Evolutionary conservation across 176 grass and related monocot species (phyloP).

Genomic region (Bonia amplexicaulis): DNA sequence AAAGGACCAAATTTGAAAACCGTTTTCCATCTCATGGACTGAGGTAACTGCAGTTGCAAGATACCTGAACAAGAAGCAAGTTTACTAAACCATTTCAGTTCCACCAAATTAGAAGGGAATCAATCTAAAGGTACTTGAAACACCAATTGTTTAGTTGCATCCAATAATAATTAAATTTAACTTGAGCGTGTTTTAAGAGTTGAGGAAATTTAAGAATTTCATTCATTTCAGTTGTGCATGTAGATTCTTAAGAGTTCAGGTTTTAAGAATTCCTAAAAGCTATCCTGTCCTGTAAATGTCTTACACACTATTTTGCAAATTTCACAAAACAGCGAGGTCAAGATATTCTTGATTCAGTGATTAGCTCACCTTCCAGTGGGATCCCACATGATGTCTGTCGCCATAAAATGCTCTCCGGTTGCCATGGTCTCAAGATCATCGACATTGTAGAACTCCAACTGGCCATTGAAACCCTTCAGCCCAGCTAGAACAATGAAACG

Average conservation of each 20-base stretch:
- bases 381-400: constrained; percentile 89
- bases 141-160: not conserved
- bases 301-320: not conserved
- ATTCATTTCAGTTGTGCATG: not conserved
- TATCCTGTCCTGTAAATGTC: not conserved
- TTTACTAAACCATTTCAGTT: not conserved
- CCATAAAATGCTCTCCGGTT: constrained; percentile 96
- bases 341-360: not conserved
- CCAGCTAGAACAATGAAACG: constrained; percentile 82
- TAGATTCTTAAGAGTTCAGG: not conserved
- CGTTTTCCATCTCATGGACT: constrained; percentile 96
- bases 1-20: constrained; percentile 88
- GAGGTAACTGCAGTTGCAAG: constrained; percentile 75
- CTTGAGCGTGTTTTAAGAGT: not conserved
- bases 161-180: not conserved
- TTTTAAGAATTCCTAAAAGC: not conserved
- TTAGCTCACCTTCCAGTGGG: constrained; percentile 77
- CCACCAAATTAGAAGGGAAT: not conserved
- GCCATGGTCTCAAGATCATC: constrained; percentile 96
- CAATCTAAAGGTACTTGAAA: not conserved
- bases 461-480: constrained; percentile 91
- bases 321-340: not conserved
- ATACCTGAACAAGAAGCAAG: constrained; percentile 45
- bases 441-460: constrained; percentile 92
- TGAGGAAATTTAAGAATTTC: not conserved